Conservation (phyloP, 768 basidiomycete species). For the Termitomyces sp. region DNA sequence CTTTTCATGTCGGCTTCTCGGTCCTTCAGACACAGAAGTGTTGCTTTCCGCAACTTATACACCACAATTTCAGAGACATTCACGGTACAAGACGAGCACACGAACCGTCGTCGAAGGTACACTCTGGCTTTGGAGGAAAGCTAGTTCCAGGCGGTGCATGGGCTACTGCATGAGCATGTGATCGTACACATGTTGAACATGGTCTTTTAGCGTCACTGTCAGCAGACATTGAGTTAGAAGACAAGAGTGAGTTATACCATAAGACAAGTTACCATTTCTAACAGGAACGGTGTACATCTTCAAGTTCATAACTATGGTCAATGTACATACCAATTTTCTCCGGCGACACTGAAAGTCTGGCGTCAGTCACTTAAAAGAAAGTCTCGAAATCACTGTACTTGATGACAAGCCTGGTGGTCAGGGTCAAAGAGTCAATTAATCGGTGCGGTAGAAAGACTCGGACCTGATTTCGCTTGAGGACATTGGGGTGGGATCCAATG, state of each 20-base stretch:
- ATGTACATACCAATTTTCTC: conserved; percentile 56
- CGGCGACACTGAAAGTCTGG: conserved; percentile 53
- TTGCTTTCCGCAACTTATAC: conserved; percentile 36
- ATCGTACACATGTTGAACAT: conserved; percentile 72
- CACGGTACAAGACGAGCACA: background rate
- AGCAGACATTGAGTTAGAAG: background rate
- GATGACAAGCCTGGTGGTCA: conserved; percentile 44
- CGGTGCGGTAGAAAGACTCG: background rate
- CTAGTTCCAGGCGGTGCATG: conserved; percentile 54
- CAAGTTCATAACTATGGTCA: background rate
- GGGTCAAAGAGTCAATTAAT: conserved; percentile 1
- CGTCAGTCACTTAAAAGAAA: conserved; percentile 12
- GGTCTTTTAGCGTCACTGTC: conserved; percentile 69
- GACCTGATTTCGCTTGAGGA: conserved; percentile 49
- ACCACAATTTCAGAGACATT: background rate
- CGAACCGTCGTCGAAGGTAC: conserved; percentile 71
- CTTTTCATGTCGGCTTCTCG: conserved; percentile 56
- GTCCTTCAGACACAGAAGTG: conserved; percentile 35
- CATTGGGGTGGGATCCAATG: conserved; percentile 34
- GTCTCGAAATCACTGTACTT: conserved; percentile 26
- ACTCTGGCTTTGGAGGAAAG: conserved; percentile 54
- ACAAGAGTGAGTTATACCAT: conserved; percentile 2
- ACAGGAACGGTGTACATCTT: background rate
- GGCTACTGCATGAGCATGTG: conserved; percentile 61
- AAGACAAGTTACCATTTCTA: conserved; percentile 52